phyloP scores from a whole-genome alignment of 23 red algal species.

The Cyanidioschyzon merolae region DNA sequence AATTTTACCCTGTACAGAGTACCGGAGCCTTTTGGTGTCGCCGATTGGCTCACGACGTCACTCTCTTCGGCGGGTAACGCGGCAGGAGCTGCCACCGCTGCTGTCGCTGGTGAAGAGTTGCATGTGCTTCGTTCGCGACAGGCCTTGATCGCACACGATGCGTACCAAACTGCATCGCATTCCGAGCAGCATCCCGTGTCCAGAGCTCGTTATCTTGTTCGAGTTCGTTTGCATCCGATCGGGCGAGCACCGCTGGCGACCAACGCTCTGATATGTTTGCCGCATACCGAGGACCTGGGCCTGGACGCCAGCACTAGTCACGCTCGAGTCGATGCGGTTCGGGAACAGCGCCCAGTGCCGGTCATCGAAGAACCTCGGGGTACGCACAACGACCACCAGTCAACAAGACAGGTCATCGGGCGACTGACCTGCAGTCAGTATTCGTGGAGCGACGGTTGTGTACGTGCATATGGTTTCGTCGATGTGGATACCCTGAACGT shows the following conservation, averaged over 20 bases:
- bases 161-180: not conserved
- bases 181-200: not conserved
- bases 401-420: not conserved
- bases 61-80: not conserved
- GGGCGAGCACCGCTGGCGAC: not conserved
- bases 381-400: not conserved
- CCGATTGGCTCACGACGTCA: not conserved
- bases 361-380: not conserved
- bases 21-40: constrained; percentile 15
- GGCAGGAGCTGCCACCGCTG: not conserved
- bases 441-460: not conserved
- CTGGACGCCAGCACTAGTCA: not conserved
- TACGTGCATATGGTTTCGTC: constrained; percentile 4
- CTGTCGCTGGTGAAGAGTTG: not conserved
- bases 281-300: not conserved
- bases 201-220: not conserved
- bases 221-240: not conserved
- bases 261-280: not conserved
- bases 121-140: not conserved
- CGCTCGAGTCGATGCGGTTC: not conserved
- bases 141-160: not conserved
- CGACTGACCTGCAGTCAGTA: not conserved
- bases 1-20: not conserved
- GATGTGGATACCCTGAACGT: not conserved
- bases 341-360: not conserved